Evolutionary conservation across 1,284 basidiomycete species (phyloP).

Genomic region (Trichosporon inkin): DNA sequence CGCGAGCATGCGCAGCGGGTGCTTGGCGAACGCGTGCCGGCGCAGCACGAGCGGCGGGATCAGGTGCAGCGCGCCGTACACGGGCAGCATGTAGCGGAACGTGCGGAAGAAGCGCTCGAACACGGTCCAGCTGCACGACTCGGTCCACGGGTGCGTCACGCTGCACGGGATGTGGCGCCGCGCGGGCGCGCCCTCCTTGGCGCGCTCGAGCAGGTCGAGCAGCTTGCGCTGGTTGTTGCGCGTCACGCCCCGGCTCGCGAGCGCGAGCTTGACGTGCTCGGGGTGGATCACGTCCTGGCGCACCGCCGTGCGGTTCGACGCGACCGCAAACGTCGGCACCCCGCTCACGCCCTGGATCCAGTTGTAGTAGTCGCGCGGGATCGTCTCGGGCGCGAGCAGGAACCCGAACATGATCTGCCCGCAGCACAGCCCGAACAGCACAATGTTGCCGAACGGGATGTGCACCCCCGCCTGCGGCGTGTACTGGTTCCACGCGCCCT

Average conservation of each 20-base stretch:
- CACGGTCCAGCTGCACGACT: conserved; percentile 65
- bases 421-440: conserved; percentile 78
- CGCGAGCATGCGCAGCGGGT: conserved; percentile 62
- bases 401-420: conserved; percentile 86
- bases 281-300: conserved; percentile 60
- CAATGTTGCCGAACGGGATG: conserved; percentile 77
- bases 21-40: conserved; percentile 49
- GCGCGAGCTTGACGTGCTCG: conserved; percentile 57
- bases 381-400: conserved; percentile 74
- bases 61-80: conserved; percentile 85
- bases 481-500: conserved; percentile 52
- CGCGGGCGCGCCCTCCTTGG: conserved; percentile 28
- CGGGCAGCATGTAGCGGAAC: conserved; percentile 69
- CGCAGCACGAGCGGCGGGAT: conserved; percentile 80
- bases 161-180: conserved; percentile 54
- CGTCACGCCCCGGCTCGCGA: conserved; percentile 45
- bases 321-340: conserved; percentile 60
- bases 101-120: conserved; percentile 74
- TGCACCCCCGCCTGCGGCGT: conserved; percentile 54
- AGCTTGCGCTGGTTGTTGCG: conserved; percentile 31
- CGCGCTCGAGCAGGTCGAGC: conserved; percentile 31
- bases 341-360: conserved; percentile 70
- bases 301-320: conserved; percentile 62
- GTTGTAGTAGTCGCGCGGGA: conserved; percentile 67
- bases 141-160: conserved; percentile 74